Base-by-base conservation (phyloP, 2,329 filamentous ascomycete genomes). In the Trichoderma guizhouense region DNA sequence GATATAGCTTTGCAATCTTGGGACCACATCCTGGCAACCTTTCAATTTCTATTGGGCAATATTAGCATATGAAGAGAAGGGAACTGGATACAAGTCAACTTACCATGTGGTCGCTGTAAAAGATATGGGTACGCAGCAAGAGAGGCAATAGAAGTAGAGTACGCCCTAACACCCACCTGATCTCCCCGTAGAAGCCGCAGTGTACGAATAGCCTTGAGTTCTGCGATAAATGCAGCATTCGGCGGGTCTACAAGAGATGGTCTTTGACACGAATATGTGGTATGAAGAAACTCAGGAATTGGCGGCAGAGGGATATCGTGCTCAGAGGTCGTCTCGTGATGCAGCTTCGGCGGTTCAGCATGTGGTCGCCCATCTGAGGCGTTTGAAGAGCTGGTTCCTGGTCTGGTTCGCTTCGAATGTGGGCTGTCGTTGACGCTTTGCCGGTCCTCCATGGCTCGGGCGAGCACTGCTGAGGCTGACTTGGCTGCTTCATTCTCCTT, bases 71-170 rank as follows among this genome's bases (percentile, higher is more conserved):
- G 39, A 8, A n/a, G 9, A 5, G 7, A 12, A 24, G 1, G 5
- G 32, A 24, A 21, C 15, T 18, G 7, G 34, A 1, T n/a, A 5
- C 14, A 55, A 28, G 12, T 3, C 14, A 34, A 68, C 71, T 24
- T 77, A 86, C 86, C 85, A 75, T 79, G 76, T 21, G 82, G 74
- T 14, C 79, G 81, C 26, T 81, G 79, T 15, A 89, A 73, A 5
- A 64, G 71, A 75, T 85, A 82, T 0, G 95, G 94, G 77, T 98
- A 98, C 1, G 95, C 93, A 4, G 93, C 89, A 21, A 99, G 81
- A 0, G 93, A 84, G 7, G 96, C 94, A 74, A 98, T 97, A 14
- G 92, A 91, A 2, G 92, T 94, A 34, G 92, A 95, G 79, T 98
- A 98, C 0, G 95, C 94, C 63, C 94, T 89, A 0, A 95, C 90